A percentile compares a stretch with the other conserved stretches of the same genome.
Conservation (phyloP, 2,329 filamentous ascomycete species). For the Alternaria consortialis region DNA sequence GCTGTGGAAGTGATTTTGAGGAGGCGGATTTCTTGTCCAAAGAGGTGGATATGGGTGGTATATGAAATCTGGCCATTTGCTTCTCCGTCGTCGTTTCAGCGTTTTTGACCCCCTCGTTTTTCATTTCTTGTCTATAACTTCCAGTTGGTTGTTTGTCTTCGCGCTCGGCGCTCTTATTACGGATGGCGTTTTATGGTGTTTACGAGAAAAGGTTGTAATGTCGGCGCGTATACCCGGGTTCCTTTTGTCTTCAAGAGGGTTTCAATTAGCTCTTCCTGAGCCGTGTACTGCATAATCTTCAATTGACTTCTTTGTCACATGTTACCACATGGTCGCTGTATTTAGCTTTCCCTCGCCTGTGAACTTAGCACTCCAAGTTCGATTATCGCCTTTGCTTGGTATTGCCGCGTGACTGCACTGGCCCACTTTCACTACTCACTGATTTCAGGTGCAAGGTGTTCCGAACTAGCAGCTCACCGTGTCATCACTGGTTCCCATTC, state of each 20-base stretch:
- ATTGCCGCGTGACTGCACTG: no score
- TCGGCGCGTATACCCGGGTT: conserved; percentile 29
- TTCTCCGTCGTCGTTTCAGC: neutral
- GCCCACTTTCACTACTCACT: no score
- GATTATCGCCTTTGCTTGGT: no score
- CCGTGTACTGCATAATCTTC: neutral
- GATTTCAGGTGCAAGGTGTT: no score
- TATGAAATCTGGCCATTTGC: conserved; percentile 19
- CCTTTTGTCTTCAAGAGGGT: neutral
- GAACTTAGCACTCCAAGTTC: no score
- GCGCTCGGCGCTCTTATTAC: neutral
- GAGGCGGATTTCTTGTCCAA: conserved; percentile 68
- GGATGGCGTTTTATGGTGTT: conserved; percentile 11
- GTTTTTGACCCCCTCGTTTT: neutral
- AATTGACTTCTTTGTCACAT: neutral
- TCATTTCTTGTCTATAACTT: conserved; percentile 15
- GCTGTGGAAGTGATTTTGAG: conserved; percentile 67
- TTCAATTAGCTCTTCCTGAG: neutral
- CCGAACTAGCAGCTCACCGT: no score
- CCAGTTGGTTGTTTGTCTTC: neutral
- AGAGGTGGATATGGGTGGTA: conserved; percentile 48
- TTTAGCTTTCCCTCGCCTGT: neutral
- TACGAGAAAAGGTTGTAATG: conserved; percentile 13
- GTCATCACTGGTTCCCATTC: no score
- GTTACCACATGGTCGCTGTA: neutral